A percentile compares a stretch with the other conserved stretches of the same genome.
phyloP scores from a whole-genome alignment of 2,329 filamentous ascomycete species.

The Xylaria hypoxylon region DNA sequence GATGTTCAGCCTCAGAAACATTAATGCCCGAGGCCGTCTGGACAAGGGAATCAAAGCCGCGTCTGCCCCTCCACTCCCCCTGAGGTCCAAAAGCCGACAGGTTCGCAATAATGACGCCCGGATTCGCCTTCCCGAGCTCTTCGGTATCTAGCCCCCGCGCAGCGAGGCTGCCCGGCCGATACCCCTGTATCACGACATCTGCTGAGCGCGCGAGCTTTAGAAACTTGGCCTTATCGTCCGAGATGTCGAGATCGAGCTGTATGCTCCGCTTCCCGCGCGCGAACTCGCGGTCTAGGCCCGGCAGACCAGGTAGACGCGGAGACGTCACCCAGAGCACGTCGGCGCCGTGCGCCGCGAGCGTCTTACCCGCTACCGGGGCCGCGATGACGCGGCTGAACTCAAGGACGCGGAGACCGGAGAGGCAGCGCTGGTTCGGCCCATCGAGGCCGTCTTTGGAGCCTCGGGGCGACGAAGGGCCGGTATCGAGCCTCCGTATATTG shows the following conservation, averaged over 20 bases:
- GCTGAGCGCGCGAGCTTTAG: slow-evolving; percentile 50
- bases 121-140: slow-evolving; percentile 14
- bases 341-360: slow-evolving; percentile 55
- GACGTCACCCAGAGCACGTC: slow-evolving; percentile 56
- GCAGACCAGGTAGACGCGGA: slow-evolving; percentile 52
- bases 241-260: slow-evolving; percentile 38
- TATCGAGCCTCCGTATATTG: slow-evolving; percentile 52
- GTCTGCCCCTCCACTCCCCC: slow-evolving; percentile 53
- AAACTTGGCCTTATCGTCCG: slow-evolving; percentile 45
- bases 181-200: slow-evolving; percentile 60
- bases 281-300: slow-evolving; percentile 52
- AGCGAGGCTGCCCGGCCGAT: slow-evolving; percentile 60
- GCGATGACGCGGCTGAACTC: slow-evolving; percentile 56
- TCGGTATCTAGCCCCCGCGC: slow-evolving; percentile 50
- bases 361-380: slow-evolving; percentile 53
- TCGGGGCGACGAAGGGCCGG: slow-evolving; percentile 30
- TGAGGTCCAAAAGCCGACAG: slow-evolving; percentile 64
- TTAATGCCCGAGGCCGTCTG: slow-evolving; percentile 68
- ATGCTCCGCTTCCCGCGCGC: slow-evolving; percentile 53
- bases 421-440: slow-evolving; percentile 52
- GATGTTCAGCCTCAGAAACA: slow-evolving; percentile 63
- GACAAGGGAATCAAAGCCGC: slow-evolving; percentile 65
- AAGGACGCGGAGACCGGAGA: slow-evolving; percentile 41
- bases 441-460: slow-evolving; percentile 50
- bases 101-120: slow-evolving; percentile 35